Conservation (phyloP, 106 monocot species). For the Dendrobium huoshanense region DNA sequence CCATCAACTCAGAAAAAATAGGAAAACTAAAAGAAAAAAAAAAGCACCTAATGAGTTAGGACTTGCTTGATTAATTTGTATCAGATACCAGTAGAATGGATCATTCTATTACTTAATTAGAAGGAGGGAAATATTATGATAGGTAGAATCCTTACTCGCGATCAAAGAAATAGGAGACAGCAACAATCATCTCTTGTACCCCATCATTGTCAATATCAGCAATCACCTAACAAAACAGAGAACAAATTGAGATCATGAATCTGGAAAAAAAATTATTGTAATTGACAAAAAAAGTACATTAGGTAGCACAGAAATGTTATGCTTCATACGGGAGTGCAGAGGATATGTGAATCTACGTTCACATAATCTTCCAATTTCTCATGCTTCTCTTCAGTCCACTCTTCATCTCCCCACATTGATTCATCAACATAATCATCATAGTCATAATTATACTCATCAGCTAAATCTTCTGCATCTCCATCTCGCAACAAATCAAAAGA, state of each 20-base stretch:
- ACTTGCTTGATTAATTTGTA: neutral
- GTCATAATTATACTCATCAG: slow-evolving; percentile 93
- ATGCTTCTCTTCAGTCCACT: slow-evolving; percentile 70
- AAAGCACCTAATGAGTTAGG: no score
- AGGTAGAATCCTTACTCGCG: slow-evolving; percentile 54
- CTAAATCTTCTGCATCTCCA: slow-evolving; percentile 57
- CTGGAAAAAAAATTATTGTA: neutral
- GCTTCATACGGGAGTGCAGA: slow-evolving; percentile 90
- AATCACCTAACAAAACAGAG: slow-evolving; percentile 57
- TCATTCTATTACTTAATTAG: neutral
- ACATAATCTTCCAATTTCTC: slow-evolving; percentile 87
- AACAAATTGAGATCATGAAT: slow-evolving; percentile 9
- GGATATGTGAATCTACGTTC: slow-evolving; percentile 84
- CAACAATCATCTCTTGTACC: slow-evolving; percentile 89
- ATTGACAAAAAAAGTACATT: neutral
- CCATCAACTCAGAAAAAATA: no score
- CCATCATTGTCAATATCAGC: slow-evolving; percentile 98
- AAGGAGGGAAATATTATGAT: neutral
- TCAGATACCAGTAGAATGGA: neutral
- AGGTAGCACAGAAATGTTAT: neutral
- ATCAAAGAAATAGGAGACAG: slow-evolving; percentile 96
- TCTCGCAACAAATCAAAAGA: slow-evolving; percentile 92
- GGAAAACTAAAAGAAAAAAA: no score
- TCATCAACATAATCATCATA: slow-evolving; percentile 97
- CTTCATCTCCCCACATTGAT: slow-evolving; percentile 96